phyloP scores from a whole-genome alignment of 306 rosid genomes.

The Trichosanthes cucumerina region DNA sequence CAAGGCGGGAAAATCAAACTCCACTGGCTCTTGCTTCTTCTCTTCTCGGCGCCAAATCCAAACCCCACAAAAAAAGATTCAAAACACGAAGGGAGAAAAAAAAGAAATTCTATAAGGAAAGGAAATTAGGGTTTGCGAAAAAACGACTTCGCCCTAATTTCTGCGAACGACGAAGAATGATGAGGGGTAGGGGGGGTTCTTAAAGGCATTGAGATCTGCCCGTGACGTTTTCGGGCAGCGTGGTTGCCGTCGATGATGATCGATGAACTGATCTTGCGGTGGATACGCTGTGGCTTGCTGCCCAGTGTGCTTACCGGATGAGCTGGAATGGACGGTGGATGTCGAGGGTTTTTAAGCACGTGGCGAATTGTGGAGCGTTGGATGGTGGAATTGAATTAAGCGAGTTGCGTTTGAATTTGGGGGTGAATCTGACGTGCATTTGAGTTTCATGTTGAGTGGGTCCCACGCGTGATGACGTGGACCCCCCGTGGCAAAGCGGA shows the following conservation, averaged over 20 bases:
- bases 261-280: conserved; percentile 21
- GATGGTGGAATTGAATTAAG: neutral
- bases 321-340: conserved; percentile 48
- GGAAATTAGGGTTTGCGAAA: conserved; percentile 32
- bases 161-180: conserved; percentile 46
- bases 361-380: neutral
- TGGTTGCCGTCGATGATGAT: neutral
- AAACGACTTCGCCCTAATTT: conserved; percentile 41
- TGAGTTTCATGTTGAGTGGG: conserved; percentile 32
- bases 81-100: neutral
- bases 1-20: conserved; percentile 3
- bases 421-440: conserved; percentile 47
- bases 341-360: conserved; percentile 2
- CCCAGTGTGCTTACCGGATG: conserved; percentile 30
- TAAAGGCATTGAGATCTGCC: conserved; percentile 92
- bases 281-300: neutral
- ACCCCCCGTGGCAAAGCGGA: too few species aligned
- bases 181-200: conserved; percentile 48
- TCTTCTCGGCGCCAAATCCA: conserved; percentile 26
- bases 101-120: neutral
- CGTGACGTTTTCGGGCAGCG: conserved; percentile 39
- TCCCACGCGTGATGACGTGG: conserved; percentile 36
- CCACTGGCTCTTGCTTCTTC: neutral
- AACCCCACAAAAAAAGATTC: neutral
- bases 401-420: conserved; percentile 26